Percentiles rank a stretch among this genome's conserved stretches.
Evolutionary conservation across 306 rosid genomes (phyloP).

Genomic region (Mucuna pruriens): DNA sequence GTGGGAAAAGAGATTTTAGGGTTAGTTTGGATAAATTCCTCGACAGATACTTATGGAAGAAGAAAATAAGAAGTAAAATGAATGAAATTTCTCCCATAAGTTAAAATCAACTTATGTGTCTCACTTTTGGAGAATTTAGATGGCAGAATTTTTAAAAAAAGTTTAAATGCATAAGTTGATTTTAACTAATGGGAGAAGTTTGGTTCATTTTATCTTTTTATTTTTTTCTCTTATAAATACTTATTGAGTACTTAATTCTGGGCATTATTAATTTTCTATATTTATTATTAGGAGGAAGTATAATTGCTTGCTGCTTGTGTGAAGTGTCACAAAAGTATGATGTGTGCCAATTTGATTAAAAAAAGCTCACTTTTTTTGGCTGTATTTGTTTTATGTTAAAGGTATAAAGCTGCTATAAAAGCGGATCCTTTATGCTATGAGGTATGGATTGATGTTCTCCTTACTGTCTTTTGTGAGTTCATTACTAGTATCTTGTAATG

Average conservation of each 20-base stretch:
- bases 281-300: background rate
- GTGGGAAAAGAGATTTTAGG: background rate
- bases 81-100: background rate
- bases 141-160: background rate
- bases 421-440: slow-evolving; percentile 98
- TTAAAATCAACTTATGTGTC: background rate
- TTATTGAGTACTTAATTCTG: background rate
- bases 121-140: background rate
- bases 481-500: slow-evolving; percentile 16
- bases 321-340: slow-evolving; percentile 25
- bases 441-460: slow-evolving; percentile 55
- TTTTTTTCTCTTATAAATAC: background rate
- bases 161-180: background rate
- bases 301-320: slow-evolving; percentile 3
- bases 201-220: background rate
- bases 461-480: slow-evolving; percentile 22
- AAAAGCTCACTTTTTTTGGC: slow-evolving; percentile 9
- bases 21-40: background rate
- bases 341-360: slow-evolving; percentile 22
- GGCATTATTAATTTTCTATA: background rate
- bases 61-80: background rate
- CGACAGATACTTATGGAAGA: background rate
- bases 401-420: slow-evolving; percentile 97
- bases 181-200: background rate
- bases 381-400: slow-evolving; percentile 45